These are phyloP conservation scores for Yarrowia sp. DNA, from an alignment of 805 yeast species.

Conservation along the genomic window DNA sequence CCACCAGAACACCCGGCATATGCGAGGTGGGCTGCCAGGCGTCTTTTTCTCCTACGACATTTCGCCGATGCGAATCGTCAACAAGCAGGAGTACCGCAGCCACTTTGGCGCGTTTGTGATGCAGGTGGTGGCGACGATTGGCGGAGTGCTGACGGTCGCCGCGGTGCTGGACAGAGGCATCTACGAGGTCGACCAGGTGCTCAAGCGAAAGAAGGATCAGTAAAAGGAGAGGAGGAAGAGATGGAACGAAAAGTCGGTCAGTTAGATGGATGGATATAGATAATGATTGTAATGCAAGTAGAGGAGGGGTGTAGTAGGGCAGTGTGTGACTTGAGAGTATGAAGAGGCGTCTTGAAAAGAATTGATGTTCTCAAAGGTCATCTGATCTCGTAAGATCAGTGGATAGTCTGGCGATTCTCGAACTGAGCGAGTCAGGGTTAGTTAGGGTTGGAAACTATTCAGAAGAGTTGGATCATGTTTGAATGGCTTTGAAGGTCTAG, in stretches of 20 bases:
- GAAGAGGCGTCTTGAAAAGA: too few relatives aligned
- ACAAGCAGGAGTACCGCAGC: conserved; percentile 71
- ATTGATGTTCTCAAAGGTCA: too few relatives aligned
- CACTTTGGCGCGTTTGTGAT: conserved; percentile 84
- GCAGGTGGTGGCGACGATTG: conserved; percentile 85
- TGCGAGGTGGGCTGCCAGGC: conserved; percentile 91
- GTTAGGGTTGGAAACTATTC: too few relatives aligned
- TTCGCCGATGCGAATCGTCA: conserved; percentile 89
- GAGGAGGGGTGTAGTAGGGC: too few relatives aligned
- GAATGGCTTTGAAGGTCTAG: too few relatives aligned
- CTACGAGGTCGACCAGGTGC: conserved; percentile 84
- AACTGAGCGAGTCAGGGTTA: too few relatives aligned
- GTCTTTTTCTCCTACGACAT: conserved; percentile 87
- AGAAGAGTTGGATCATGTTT: too few relatives aligned
- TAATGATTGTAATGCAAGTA: neutral
- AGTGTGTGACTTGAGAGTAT: too few relatives aligned
- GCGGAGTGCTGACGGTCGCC: conserved; percentile 93
- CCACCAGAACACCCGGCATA: conserved; percentile 76
- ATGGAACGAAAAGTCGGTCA: neutral
- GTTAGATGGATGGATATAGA: neutral
- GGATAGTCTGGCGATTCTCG: too few relatives aligned
- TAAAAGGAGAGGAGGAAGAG: conserved; percentile 27
- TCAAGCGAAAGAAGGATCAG: conserved; percentile 68
- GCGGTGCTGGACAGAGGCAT: conserved; percentile 86
- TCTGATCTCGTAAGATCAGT: too few relatives aligned